A percentile compares a stretch with the other conserved stretches of the same genome.
Conservation (phyloP, 2,329 filamentous ascomycete species). For the Diaporthe australafricana region DNA sequence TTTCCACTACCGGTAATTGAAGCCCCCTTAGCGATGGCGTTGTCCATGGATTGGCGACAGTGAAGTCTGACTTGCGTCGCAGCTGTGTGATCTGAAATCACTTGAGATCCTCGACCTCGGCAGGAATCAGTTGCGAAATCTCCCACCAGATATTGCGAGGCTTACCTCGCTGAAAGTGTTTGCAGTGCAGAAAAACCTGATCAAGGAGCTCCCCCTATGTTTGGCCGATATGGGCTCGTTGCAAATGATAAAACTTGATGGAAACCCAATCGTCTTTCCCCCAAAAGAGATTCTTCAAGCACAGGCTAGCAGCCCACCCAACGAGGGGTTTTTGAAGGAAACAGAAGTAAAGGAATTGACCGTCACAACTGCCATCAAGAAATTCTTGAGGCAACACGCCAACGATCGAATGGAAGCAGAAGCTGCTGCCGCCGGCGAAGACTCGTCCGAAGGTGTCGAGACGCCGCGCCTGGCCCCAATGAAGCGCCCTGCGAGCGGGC, state of each 20-base stretch:
- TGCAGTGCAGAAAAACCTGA: conserved; percentile 86
- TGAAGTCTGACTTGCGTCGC: conserved; percentile 38
- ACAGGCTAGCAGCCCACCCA: conserved; percentile 65
- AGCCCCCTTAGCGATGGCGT: conserved; percentile 38
- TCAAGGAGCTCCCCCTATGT: conserved; percentile 85
- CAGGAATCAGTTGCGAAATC: conserved; percentile 81
- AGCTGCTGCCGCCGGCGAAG: conserved; percentile 58
- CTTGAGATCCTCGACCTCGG: conserved; percentile 95
- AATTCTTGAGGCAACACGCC: conserved; percentile 66
- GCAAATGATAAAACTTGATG: conserved; percentile 89
- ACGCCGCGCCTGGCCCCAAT: conserved; percentile 77
- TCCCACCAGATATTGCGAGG: conserved; percentile 84
- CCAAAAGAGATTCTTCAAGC: conserved; percentile 76
- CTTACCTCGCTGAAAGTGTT: conserved; percentile 90
- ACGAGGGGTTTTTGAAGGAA: conserved; percentile 68
- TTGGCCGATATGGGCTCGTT: conserved; percentile 91
- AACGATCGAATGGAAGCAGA: conserved; percentile 66
- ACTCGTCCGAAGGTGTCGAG: conserved; percentile 80
- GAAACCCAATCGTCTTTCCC: conserved; percentile 86
- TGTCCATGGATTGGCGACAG: conserved; percentile 14
- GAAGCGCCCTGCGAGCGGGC: conserved; percentile 72
- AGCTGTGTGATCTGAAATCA: conserved; percentile 88
- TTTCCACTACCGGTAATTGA: conserved; percentile 66
- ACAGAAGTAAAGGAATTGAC: conserved; percentile 72
- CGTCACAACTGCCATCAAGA: conserved; percentile 71